Evolutionary conservation across 805 yeast genomes (phyloP), one percentile per base, ranked within the genome.

Genomic region (Scheffersomyces amazonensis): DNA sequence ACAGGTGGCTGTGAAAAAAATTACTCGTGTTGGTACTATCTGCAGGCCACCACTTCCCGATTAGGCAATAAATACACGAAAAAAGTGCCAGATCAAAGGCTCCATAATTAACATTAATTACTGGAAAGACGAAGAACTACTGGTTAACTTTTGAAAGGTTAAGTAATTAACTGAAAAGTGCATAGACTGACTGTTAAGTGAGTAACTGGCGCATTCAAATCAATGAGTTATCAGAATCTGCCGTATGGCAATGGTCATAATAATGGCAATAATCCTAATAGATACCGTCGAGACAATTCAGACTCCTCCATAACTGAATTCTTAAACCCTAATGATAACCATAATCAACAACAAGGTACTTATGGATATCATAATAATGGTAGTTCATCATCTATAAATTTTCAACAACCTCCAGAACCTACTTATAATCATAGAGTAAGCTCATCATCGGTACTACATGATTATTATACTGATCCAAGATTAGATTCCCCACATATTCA

Each of bases 361-460:
- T 39, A 39, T 17, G 31, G 36, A 19, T 31, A 35, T 24, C 29
- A 31, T 12, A 19, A 24, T 20, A 25, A 35, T 16, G 15, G 10
- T 18, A 23, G 35, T 11, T 24, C 35, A 10, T 11, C n/a, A 15
- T 38, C 41, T 16, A 12, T 38, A 3, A 34, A 34, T 31, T 38
- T 38, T 20, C 25, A 32, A 29, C 34, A 34, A 18, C 32, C 36
- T 13, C 41, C 41, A 15, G 36, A 35, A 17, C 41, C 41, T 20
- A 31, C 17, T 31, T 19, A 27, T 27, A 27, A 27, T 27, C 16
- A 27, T 27, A n/a, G 30, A 27, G 15, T 27, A 5, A 27, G 30
- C 15, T 27, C 30, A n/a, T 7, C 9, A 13, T 27, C 30, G 15
- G 30, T 27, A 7, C 15, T 27, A 10, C n/a, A 27, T 27, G 30